Conservation (phyloP, 495 filamentous ascomycete genomes). For the Haplographium delicatum region DNA sequence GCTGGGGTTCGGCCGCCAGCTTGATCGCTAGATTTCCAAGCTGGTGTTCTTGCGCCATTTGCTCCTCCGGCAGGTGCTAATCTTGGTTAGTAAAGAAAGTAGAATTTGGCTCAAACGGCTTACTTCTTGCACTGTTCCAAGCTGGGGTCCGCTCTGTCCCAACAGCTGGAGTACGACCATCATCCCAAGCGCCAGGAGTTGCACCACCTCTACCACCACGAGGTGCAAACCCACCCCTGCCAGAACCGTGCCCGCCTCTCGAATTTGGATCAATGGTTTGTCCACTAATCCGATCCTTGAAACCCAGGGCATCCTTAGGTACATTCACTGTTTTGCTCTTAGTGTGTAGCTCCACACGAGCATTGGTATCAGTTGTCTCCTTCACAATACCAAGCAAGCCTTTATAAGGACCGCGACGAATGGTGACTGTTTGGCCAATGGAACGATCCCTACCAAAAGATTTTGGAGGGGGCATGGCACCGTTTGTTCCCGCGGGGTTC, state of each 20-base stretch:
- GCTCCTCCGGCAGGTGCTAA: slow-evolving; percentile 50
- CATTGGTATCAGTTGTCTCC: slow-evolving; percentile 77
- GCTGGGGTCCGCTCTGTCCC: slow-evolving; percentile 64
- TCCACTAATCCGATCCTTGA: slow-evolving; percentile 81
- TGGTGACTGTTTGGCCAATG: slow-evolving; percentile 83
- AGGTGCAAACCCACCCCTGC: slow-evolving; percentile 33
- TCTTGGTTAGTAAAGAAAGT: slow-evolving; percentile 22
- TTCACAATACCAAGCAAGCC: slow-evolving; percentile 93
- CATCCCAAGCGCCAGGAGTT: slow-evolving; percentile 34
- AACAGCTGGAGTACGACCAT: slow-evolving; percentile 62
- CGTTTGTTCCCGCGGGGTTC: slow-evolving; percentile 41
- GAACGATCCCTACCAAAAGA: slow-evolving; percentile 75
- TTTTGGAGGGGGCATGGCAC: slow-evolving; percentile 71
- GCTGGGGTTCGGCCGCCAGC: slow-evolving; percentile 64
- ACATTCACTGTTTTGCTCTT: slow-evolving; percentile 84
- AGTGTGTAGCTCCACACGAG: slow-evolving; percentile 86
- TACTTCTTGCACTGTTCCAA: slow-evolving; percentile 61
- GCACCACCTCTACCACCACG: slow-evolving; percentile 36
- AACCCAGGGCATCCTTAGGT: slow-evolving; percentile 65
- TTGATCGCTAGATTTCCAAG: slow-evolving; percentile 52
- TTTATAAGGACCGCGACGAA: slow-evolving; percentile 81
- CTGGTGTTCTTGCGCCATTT: slow-evolving; percentile 62
- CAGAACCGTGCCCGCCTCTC: slow-evolving; percentile 44
- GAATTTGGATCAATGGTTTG: slow-evolving; percentile 63
- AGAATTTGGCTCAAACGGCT: slow-evolving; percentile 26